These are phyloP conservation scores for Collybia sordida DNA, from an alignment of 768 basidiomycete species.

Conservation along the genomic window DNA sequence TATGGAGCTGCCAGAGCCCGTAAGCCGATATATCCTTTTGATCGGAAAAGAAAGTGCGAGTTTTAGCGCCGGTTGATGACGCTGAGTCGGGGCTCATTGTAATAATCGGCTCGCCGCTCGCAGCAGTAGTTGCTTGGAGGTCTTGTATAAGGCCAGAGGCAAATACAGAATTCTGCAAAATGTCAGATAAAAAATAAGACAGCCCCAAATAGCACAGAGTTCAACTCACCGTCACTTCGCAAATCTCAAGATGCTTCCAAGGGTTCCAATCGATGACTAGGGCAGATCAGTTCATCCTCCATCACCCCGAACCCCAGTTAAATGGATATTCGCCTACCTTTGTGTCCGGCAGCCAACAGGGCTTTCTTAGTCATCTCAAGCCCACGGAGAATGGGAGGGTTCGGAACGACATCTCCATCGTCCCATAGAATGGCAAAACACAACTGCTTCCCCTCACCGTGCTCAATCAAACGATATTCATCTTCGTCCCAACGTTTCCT, in stretches of 20 bases:
- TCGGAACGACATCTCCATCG: conserved; percentile 57
- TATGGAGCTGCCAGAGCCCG: conserved; percentile 69
- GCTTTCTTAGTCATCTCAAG: conserved; percentile 57
- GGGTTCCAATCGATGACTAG: conserved; percentile 73
- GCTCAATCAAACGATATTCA: conserved; percentile 58
- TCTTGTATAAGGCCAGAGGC: conserved; percentile 50
- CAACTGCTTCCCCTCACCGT: conserved; percentile 47
- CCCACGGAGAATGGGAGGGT: conserved; percentile 65
- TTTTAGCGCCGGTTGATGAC: conserved; percentile 12
- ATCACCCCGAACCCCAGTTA: neutral
- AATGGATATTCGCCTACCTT: conserved; percentile 38
- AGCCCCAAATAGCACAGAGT: neutral
- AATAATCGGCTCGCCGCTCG: conserved; percentile 56
- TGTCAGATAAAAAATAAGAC: neutral
- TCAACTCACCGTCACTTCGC: conserved; percentile 35
- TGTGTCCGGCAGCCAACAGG: conserved; percentile 60
- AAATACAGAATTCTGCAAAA: conserved; percentile 38
- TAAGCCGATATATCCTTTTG: conserved; percentile 35
- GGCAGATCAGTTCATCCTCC: neutral
- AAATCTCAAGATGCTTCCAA: conserved; percentile 48
- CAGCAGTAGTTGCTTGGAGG: conserved; percentile 30
- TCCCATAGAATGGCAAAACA: conserved; percentile 70
- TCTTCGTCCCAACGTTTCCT: conserved; percentile 62
- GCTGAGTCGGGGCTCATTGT: conserved; percentile 40
- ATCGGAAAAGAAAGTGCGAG: neutral